phyloP scores from a whole-genome alignment of 2,329 filamentous ascomycete species.

The Phyllachora maydis region DNA sequence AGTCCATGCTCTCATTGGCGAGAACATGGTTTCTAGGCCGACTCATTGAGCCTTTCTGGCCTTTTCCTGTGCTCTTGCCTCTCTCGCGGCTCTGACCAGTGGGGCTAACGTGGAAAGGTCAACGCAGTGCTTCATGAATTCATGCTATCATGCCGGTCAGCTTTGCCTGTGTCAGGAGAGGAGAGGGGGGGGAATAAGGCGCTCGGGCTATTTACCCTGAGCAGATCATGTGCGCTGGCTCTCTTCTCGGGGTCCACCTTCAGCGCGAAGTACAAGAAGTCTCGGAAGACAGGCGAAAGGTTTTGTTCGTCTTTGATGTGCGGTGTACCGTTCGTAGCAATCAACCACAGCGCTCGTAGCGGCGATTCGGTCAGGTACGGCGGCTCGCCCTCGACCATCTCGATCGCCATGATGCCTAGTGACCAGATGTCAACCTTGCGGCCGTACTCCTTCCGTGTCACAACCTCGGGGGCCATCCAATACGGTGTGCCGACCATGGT shows the following conservation, averaged over 20 bases:
- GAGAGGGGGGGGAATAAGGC: no score
- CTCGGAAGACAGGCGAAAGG: slow-evolving; percentile 61
- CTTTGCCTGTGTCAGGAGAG: not conserved
- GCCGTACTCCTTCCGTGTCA: slow-evolving; percentile 92
- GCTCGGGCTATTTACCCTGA: slow-evolving; percentile 66
- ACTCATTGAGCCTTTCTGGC: slow-evolving; percentile 44
- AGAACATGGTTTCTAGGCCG: no score
- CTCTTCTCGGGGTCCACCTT: slow-evolving; percentile 96
- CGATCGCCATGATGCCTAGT: slow-evolving; percentile 96
- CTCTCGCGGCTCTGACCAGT: slow-evolving; percentile 66
- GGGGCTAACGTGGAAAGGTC: slow-evolving; percentile 63
- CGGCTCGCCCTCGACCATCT: slow-evolving; percentile 98
- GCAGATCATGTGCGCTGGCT: slow-evolving; percentile 80
- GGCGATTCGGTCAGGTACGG: slow-evolving; percentile 93
- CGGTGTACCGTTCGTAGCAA: slow-evolving; percentile 91
- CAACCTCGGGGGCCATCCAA: slow-evolving; percentile 99
- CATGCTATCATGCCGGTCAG: slow-evolving; percentile 30
- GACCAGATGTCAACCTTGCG: slow-evolving; percentile 99
- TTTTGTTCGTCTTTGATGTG: slow-evolving; percentile 84
- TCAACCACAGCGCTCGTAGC: slow-evolving; percentile 79
- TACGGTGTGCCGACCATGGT: slow-evolving; percentile 99
- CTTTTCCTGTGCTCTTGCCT: slow-evolving; percentile 72
- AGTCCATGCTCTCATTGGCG: no score
- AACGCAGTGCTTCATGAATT: slow-evolving; percentile 60
- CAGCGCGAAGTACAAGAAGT: slow-evolving; percentile 82